Percentiles rank a stretch among this genome's conserved stretches.
Conservation (phyloP, 768 basidiomycete genomes). For the Candolleomyces efflorescens region DNA sequence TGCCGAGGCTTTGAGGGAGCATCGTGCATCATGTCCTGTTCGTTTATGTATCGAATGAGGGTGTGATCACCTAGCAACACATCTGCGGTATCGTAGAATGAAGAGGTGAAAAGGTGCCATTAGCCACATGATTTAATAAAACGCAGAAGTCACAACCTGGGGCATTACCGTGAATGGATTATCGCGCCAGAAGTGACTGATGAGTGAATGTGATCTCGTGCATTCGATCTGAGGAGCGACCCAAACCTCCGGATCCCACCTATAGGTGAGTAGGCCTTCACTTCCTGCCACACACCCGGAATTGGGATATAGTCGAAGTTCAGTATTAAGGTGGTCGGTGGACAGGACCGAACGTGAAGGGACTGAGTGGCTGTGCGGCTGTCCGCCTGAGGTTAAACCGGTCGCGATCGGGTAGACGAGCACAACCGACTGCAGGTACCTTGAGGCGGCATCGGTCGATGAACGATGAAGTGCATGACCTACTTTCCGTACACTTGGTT, state of each 20-base stretch:
- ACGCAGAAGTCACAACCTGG: slow-evolving; percentile 2
- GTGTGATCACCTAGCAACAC: slow-evolving; percentile 10
- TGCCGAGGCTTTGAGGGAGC: no score
- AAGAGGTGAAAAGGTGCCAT: slow-evolving; percentile 10
- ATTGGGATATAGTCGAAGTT: no score
- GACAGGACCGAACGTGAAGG: background rate
- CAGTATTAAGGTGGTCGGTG: no score
- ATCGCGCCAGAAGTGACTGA: background rate
- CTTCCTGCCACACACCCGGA: background rate
- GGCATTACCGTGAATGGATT: background rate
- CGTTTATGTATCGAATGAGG: slow-evolving; percentile 15
- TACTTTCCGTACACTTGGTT: no score
- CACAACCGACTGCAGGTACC: no score
- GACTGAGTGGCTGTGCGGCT: background rate
- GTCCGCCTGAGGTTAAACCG: background rate
- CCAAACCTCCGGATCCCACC: background rate
- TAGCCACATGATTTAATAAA: slow-evolving; percentile 10
- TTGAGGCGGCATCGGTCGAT: no score
- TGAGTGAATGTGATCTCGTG: background rate
- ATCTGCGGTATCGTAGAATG: slow-evolving; percentile 15
- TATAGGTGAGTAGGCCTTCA: background rate
- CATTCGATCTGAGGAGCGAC: background rate
- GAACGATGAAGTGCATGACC: no score
- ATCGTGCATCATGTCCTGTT: no score
- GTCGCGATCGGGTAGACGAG: background rate